Conservation (phyloP, 2,329 filamentous ascomycete species). For the Sporothrix dimorphospora region DNA sequence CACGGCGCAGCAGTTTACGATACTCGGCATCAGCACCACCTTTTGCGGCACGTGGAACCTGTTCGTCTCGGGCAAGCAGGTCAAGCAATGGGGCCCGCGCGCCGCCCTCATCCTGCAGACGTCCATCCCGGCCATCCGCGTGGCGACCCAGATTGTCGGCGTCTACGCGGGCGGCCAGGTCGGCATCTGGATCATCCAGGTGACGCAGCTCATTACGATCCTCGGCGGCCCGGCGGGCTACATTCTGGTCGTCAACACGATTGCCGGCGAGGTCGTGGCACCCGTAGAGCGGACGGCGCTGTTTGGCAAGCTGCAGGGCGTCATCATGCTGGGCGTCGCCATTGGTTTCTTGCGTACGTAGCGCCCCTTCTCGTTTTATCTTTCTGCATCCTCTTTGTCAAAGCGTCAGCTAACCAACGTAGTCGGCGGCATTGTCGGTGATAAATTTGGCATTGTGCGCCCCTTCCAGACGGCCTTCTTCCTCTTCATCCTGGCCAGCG, state of each 20-base stretch:
- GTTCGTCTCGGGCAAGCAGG: slow-evolving; percentile 67
- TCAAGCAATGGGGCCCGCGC: slow-evolving; percentile 68
- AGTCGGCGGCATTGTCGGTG: slow-evolving; percentile 65
- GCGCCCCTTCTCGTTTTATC: too few relatives aligned
- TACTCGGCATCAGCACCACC: slow-evolving; percentile 68
- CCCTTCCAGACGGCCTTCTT: slow-evolving; percentile 67
- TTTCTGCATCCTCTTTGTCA: too few relatives aligned
- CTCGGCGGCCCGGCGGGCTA: slow-evolving; percentile 71
- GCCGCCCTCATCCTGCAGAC: slow-evolving; percentile 65
- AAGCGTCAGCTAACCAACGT: too few relatives aligned
- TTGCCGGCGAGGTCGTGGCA: slow-evolving; percentile 66
- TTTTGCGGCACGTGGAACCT: slow-evolving; percentile 68
- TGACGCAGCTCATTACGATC: slow-evolving; percentile 68
- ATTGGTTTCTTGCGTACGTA: slow-evolving; percentile 56
- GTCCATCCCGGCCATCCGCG: slow-evolving; percentile 65
- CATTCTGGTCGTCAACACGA: slow-evolving; percentile 64
- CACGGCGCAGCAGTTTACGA: slow-evolving; percentile 65
- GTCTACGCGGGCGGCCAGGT: slow-evolving; percentile 62
- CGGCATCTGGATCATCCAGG: slow-evolving; percentile 71
- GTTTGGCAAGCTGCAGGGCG: slow-evolving; percentile 67
- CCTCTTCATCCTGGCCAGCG: slow-evolving; percentile 53
- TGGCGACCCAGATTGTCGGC: slow-evolving; percentile 66
- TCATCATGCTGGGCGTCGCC: slow-evolving; percentile 67
- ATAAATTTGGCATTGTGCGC: slow-evolving; percentile 62
- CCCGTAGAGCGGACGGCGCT: slow-evolving; percentile 64